Evolutionary conservation across 139 green algal genomes (phyloP), one percentile per base, ranked within the genome.

Genomic region (Haematococcus sp.): DNA sequence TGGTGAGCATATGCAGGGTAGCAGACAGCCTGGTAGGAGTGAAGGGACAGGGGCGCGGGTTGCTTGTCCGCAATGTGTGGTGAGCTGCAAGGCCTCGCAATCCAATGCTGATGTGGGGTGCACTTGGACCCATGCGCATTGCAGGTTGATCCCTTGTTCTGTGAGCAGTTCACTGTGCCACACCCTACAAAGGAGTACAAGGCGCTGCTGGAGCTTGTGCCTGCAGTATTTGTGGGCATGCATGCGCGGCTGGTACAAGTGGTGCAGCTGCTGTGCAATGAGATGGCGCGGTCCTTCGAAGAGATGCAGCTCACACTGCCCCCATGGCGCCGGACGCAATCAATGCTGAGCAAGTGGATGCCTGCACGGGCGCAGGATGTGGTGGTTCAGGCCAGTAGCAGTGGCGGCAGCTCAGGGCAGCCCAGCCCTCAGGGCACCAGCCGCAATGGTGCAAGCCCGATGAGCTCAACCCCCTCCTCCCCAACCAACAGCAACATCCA

Each of bases 341-440:
- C 67, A 58, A 85, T 85, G 75, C 70, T 85, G 4, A 79, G 70
- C 76, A 83, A 78, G 55, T 78, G 76, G 76, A 30, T 83, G 71
- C 76, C 63, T 7, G 17, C 25, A 9, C 28, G 52, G 15, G 63
- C 35, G 35, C 32, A 35, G 63, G 63, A 70, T 11, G 11, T 49
- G 7, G 40, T 49, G 40, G 40, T 49, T 7, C 40, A 49, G 40
- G 40, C 40, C 40, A 49, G 40, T 11, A 49, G 40, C 40, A 49
- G 40, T 49, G 40, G 40, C 7, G 40, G 40, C 40, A 49, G 40
- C 40, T 49, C 40, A 49, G 40, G 40, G 40, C 7, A 7, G 40
- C 40, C 40, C 40, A 49, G 40, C 40, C 40, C 40, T 49, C 7
- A 49, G 7, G 40, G 40, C 40, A 49, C 40, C 40, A 49, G 40